Base-by-base conservation (phyloP, 1,139 yeast species). In the Pichia sp. region DNA sequence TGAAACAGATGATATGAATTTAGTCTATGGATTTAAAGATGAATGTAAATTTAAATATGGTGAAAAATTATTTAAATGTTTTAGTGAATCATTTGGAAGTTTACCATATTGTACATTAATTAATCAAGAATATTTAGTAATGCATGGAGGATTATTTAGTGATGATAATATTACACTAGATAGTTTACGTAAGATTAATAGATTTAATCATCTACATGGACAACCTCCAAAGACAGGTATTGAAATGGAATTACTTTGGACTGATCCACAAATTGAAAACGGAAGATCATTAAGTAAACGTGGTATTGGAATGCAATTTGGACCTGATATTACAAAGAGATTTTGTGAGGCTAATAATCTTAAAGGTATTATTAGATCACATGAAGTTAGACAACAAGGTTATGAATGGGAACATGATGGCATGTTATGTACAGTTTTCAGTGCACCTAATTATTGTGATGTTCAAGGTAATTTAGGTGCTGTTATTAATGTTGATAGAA, bases 391-490 rank as follows among this genome's bases (percentile, higher is more conserved):
- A 59, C 83, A 84, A 85, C 81, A 75, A 7, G 99, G 99, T 41
- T 87, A 83, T 48, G 90, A 87, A 53, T 73, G 73, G 43, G 97
- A 92, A 61, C 99, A 92, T 60, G 74, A 82, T 49, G 95, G 95
- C 9, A 74, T 81, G 56, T 76, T 92, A 43, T 78, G 89, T 47
- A 92, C 99, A 0, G 96, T 92, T 24, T 92, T 92, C 65, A 82
- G 95, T 64, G 98, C 99, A 0, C 99, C 99, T 35, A 90, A 94
- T 64, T 92, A 92, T 65, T 90, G 97, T 67, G 99, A 94, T 60
- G 71, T 83, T 20, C 89, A 87, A 46, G 96, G 95, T 16, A 92
- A 92, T 64, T 65, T 76, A 54, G 99, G 97, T 43, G 98, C 95
- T 10, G 85, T 85, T 47, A 80, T 90, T 45, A 83, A 87, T 57